Evolutionary conservation across 2,329 filamentous ascomycete species (phyloP), one percentile per base, ranked within the genome.

Genomic region (Penicillium sp.): DNA sequence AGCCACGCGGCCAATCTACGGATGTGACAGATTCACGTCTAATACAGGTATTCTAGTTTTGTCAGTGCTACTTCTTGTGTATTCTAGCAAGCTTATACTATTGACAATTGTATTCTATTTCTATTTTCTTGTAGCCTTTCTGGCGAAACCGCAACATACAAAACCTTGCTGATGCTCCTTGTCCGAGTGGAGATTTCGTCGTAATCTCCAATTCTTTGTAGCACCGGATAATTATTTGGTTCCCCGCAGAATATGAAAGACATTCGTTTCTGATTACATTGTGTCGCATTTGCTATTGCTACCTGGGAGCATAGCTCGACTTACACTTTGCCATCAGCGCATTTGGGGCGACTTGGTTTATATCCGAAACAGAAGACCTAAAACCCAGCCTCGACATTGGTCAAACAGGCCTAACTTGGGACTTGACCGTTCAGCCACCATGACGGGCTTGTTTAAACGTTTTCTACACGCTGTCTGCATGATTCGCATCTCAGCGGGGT

Each of bases 381-480:
- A 50, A 25, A 21, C 29, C 3, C 41, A 25, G 23, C 2, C 31
- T 48, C 23, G 33, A 15, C 23, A 19, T 8, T 23, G 3, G 13
- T 16, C 16, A 19, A 15, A 4, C 15, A 13, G 41, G 43, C 13
- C n/a, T 27, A 13, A 19, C 3, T 4, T 15, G 4, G 3, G 2
- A 27, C 2, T 15, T 47, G 8, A 21, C 19, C 31, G 1, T 15
- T 8, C 33, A 36, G 8, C 29, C 16, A 15, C 9, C 16, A 66
- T 54, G 60, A 68, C 72, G 60, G 67, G 65, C 53, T 62, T 69
- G 33, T 65, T 68, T 44, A 69, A 64, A 48, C 67, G 66, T 46
- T 71, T 74, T 23, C 59, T 70, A 73, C 51, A 62, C 60, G 41
- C 60, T 74, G 27, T 70, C 64, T 68, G 67, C 44, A 68, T 65